Conservation (phyloP, 768 basidiomycete species). For the Lentinula aciculospora region DNA sequence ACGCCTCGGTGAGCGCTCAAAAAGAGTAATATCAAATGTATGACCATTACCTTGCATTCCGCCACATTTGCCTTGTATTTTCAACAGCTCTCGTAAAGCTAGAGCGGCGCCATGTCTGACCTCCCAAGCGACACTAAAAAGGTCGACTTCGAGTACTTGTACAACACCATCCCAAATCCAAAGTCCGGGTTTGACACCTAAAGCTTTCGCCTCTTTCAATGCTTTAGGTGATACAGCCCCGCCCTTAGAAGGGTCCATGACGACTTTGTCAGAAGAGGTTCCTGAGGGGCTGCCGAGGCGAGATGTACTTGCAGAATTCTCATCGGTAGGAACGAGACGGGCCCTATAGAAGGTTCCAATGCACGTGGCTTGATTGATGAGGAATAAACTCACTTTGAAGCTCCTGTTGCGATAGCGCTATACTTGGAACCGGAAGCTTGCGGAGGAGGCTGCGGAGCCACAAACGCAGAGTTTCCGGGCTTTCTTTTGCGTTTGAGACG, state of each 20-base stretch:
- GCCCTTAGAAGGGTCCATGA: constrained; percentile 78
- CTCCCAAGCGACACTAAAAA: constrained; percentile 89
- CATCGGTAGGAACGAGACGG: constrained; percentile 66
- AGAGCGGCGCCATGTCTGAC: constrained; percentile 90
- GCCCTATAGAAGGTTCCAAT: constrained; percentile 38
- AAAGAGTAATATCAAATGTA: neutral
- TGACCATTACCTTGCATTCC: constrained; percentile 65
- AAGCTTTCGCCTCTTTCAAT: constrained; percentile 69
- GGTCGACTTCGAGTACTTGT: constrained; percentile 72
- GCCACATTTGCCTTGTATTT: constrained; percentile 73
- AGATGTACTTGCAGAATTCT: constrained; percentile 42
- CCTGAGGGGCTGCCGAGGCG: constrained; percentile 53
- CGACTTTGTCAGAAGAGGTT: constrained; percentile 55
- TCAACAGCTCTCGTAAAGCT: constrained; percentile 84
- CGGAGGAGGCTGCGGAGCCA: constrained; percentile 67
- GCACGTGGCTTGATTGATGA: neutral
- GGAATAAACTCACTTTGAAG: constrained; percentile 40
- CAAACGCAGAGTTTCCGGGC: constrained; percentile 76
- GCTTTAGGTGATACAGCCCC: constrained; percentile 79
- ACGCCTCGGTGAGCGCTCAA: constrained; percentile 3
- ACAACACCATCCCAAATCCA: constrained; percentile 89
- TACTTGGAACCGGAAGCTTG: constrained; percentile 59
- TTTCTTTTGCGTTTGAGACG: constrained; percentile 94
- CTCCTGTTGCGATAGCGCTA: constrained; percentile 47
- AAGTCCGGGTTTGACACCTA: constrained; percentile 66